phyloP scores from a whole-genome alignment of 2,329 filamentous ascomycete species.

The Monosporascus sp. region DNA sequence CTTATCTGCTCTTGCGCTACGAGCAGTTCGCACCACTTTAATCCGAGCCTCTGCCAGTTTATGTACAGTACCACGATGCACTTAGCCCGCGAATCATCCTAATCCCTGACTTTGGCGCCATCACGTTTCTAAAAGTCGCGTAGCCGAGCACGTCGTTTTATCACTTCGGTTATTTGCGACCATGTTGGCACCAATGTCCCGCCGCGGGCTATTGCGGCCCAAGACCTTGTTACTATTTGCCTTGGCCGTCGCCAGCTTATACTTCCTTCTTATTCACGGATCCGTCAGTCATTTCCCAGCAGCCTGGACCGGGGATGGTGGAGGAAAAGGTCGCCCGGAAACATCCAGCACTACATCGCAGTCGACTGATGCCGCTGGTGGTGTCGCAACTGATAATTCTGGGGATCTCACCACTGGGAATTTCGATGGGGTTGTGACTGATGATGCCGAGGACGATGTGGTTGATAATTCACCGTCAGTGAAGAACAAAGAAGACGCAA shows the following conservation, averaged over 20 bases:
- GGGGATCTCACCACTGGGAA: neutral
- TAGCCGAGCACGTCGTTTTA: constrained; percentile 2
- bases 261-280: constrained; percentile 36
- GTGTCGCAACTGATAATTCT: constrained; percentile 6
- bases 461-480: neutral
- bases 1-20: neutral
- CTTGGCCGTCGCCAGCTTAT: constrained; percentile 35
- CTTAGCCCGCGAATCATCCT: neutral
- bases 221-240: constrained; percentile 36
- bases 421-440: neutral
- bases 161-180: constrained; percentile 8
- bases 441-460: neutral
- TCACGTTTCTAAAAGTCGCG: neutral
- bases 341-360: neutral
- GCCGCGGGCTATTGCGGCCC: constrained; percentile 32
- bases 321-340: constrained; percentile 1
- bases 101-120: neutral
- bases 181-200: constrained; percentile 27
- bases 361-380: neutral
- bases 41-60: neutral
- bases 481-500: constrained; percentile 22
- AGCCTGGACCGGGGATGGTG: constrained; percentile 7
- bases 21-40: too few relatives aligned
- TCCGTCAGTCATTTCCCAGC: constrained; percentile 18
- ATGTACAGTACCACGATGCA: neutral